Evolutionary conservation across 176 grass and related monocot species (phyloP).

Genomic region (Rhynchospora tenuis): DNA sequence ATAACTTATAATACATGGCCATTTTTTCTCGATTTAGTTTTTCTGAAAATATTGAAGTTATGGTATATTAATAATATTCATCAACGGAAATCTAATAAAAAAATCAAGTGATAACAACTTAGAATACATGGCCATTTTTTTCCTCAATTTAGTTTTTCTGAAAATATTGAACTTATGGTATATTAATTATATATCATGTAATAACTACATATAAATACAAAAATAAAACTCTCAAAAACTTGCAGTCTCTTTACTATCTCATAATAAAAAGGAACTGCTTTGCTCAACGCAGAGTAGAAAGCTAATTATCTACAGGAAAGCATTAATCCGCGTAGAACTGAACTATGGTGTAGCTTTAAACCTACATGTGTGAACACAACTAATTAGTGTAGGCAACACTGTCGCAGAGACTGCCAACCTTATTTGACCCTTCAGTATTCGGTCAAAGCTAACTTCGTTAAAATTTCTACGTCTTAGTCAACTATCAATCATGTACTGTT

Average conservation of each 20-base stretch:
- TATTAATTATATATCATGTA: not conserved
- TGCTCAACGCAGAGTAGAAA: not conserved
- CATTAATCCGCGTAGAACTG: not conserved
- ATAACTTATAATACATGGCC: no score
- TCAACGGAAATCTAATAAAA: no score
- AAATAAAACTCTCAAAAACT: not conserved
- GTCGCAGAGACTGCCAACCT: not conserved
- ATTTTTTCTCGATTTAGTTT: no score
- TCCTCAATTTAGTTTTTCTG: not conserved
- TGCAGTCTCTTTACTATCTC: not conserved
- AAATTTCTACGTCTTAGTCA: conserved; percentile 10
- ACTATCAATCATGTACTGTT: not conserved
- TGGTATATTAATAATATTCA: no score
- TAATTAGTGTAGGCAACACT: not conserved
- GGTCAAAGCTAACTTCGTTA: not conserved
- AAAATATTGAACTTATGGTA: not conserved
- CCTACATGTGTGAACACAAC: not conserved
- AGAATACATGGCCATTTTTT: not conserved
- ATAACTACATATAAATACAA: not conserved
- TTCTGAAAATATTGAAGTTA: no score
- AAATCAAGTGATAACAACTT: not conserved
- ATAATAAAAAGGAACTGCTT: not conserved
- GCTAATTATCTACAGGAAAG: not conserved
- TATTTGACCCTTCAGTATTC: not conserved
- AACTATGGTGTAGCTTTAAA: not conserved